Base-by-base conservation (phyloP, 345 rosid genomes). In the Brassica cretica region DNA sequence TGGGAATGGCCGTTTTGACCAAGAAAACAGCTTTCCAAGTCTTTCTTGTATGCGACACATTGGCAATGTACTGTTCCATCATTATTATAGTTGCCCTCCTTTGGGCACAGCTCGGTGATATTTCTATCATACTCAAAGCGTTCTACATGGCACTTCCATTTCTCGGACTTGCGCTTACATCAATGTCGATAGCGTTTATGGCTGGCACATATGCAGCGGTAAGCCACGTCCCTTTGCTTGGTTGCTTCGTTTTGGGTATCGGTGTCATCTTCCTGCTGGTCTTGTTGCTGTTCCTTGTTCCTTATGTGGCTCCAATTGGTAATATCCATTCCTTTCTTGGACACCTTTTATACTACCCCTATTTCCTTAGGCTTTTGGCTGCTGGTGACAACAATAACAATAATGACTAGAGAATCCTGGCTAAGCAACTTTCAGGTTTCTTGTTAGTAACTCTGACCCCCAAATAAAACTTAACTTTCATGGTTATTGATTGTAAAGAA, bases 31-130 rank as follows among this genome's bases (percentile, higher is more conserved):
- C 66, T 1, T 68, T 76, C 25, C 60, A 56, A 56, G 66, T 66
- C 1, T 76, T 76, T 56, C 44, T 68, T 2, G 72, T 76, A 15
- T 75, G 21, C n/a, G 37, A 75, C 66, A 66, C 73, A 5, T 58
- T 75, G 69, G 72, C 73, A 9, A 66, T 76, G 72, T 68, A 68
- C 60, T n/a, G 1, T 61, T 76, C 79, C 4, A 58, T 72, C 12
- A 8, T 68, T 49, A 14, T 49, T 49, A 49, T 49, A 49, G 55
- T 49, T 49, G 55, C 55, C n/a, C 55, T 55, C 60, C 21, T 55
- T 55, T 55, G 60, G 60, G 60, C 60, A 55, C 60, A 55, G 60
- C 60, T 55, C 24, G 60, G 60, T 55, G 24, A 55, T 55, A 15
- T 49, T 9, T 29, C 41, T 64, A 6, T 73, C 51, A 64, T 73